Conservation (phyloP, 371 early-diverging fungal genomes). For the Nosema granulosis region DNA sequence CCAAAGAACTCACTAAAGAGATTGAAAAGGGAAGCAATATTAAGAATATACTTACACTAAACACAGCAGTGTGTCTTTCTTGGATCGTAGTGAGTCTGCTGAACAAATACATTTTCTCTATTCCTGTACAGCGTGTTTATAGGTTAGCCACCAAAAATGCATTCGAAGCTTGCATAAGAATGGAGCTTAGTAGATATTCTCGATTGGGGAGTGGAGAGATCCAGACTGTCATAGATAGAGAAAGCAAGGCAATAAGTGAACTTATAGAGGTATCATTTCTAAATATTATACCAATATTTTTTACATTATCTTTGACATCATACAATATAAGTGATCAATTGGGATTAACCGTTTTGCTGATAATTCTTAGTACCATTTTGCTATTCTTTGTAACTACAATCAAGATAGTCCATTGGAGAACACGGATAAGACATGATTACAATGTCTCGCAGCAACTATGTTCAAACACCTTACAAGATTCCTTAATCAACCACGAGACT, state of each 20-base stretch:
- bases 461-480: constrained; percentile 52
- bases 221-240: constrained; percentile 51
- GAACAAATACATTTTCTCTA: constrained; percentile 46
- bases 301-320: constrained; percentile 9
- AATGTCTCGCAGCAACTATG: constrained; percentile 51
- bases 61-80: constrained; percentile 20
- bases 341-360: constrained; percentile 26
- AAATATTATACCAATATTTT: constrained; percentile 49
- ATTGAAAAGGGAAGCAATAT: neutral
- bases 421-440: constrained; percentile 47
- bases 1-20: neutral
- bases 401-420: constrained; percentile 61
- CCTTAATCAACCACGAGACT: constrained; percentile 60
- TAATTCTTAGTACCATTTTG: constrained; percentile 44
- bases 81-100: constrained; percentile 43
- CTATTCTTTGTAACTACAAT: constrained; percentile 55
- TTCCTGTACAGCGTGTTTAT: constrained; percentile 54
- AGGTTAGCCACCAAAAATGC: constrained; percentile 44
- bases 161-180: constrained; percentile 55
- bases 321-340: constrained; percentile 13
- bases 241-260: constrained; percentile 60
- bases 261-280: constrained; percentile 61
- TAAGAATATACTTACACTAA: neutral
- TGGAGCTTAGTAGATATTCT: constrained; percentile 46
- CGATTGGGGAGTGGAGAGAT: constrained; percentile 57